These are phyloP conservation scores for Sporothrix globosa DNA, from an alignment of 2,329 filamentous ascomycete species.

Conservation along the genomic window DNA sequence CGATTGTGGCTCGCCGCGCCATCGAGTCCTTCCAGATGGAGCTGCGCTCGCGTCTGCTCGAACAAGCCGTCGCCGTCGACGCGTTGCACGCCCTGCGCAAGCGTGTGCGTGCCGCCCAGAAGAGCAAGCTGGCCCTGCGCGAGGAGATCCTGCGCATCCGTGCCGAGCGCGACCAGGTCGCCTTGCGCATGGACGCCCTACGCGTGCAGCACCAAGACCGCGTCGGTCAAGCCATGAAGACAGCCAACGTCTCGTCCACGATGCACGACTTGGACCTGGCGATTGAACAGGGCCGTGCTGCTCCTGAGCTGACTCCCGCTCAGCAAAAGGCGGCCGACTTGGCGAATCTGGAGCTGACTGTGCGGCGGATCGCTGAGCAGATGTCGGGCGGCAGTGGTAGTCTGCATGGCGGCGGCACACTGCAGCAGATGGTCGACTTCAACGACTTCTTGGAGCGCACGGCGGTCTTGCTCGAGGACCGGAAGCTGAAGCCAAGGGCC, in stretches of 20 bases:
- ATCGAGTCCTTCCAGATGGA: slow-evolving; percentile 64
- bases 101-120: slow-evolving; percentile 60
- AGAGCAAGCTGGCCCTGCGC: slow-evolving; percentile 59
- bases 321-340: slow-evolving; percentile 56
- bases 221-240: slow-evolving; percentile 54
- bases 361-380: slow-evolving; percentile 59
- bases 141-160: slow-evolving; percentile 64
- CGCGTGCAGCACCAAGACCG: slow-evolving; percentile 62
- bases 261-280: slow-evolving; percentile 67
- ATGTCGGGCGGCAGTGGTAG: slow-evolving; percentile 54
- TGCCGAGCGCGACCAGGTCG: slow-evolving; percentile 64
- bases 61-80: slow-evolving; percentile 65
- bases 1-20: slow-evolving; percentile 58
- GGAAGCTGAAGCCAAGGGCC: neutral
- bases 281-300: slow-evolving; percentile 49
- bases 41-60: slow-evolving; percentile 57
- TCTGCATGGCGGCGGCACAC: slow-evolving; percentile 50
- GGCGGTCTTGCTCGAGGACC: slow-evolving; percentile 57
- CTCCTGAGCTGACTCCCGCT: slow-evolving; percentile 49
- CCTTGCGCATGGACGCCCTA: slow-evolving; percentile 65
- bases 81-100: slow-evolving; percentile 61
- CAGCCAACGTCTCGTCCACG: slow-evolving; percentile 58
- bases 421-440: slow-evolving; percentile 63
- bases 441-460: slow-evolving; percentile 66
- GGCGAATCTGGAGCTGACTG: slow-evolving; percentile 60